A percentile compares a stretch with the other conserved stretches of the same genome.
phyloP scores from a whole-genome alignment of 176 grass and related monocot species.

The Phragmites australis region DNA sequence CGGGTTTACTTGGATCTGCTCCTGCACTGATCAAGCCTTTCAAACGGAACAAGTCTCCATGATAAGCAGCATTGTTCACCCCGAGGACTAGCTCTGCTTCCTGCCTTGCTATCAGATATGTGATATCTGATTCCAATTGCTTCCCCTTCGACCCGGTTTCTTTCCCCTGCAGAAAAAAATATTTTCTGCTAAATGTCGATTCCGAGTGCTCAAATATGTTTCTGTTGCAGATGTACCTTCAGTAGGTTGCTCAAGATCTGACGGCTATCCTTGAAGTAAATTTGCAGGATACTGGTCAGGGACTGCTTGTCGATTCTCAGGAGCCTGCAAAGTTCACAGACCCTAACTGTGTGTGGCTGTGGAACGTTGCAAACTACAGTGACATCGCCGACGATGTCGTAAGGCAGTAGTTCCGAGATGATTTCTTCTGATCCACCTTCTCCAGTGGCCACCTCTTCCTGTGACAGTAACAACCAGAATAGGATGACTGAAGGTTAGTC shows the following conservation, averaged over 20 bases:
- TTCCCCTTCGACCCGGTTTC: slow-evolving; percentile 54
- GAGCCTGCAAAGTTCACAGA: slow-evolving; percentile 73
- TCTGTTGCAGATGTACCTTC: slow-evolving; percentile 38
- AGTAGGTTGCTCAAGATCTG: slow-evolving; percentile 83
- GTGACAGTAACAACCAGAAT: neutral
- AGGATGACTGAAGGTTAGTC: neutral
- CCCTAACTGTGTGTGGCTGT: slow-evolving; percentile 67
- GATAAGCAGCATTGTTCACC: slow-evolving; percentile 78
- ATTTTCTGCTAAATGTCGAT: neutral
- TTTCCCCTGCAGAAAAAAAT: slow-evolving; percentile 38
- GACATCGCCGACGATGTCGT: slow-evolving; percentile 66
- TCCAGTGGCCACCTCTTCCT: slow-evolving; percentile 60
- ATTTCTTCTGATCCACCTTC: slow-evolving; percentile 53
- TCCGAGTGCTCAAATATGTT: neutral
- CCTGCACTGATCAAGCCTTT: slow-evolving; percentile 76
- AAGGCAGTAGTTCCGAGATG: slow-evolving; percentile 61
- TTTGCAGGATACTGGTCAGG: slow-evolving; percentile 58
- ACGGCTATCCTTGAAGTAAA: slow-evolving; percentile 78
- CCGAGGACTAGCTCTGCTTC: slow-evolving; percentile 72
- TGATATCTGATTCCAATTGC: slow-evolving; percentile 66
- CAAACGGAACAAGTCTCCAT: slow-evolving; percentile 66
- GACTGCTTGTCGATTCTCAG: slow-evolving; percentile 88
- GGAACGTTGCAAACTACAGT: slow-evolving; percentile 72
- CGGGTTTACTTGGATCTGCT: slow-evolving; percentile 79
- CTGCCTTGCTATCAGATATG: slow-evolving; percentile 79